phyloP scores from a whole-genome alignment of 805 yeast species.

The Metschnikowia colocasiae region DNA sequence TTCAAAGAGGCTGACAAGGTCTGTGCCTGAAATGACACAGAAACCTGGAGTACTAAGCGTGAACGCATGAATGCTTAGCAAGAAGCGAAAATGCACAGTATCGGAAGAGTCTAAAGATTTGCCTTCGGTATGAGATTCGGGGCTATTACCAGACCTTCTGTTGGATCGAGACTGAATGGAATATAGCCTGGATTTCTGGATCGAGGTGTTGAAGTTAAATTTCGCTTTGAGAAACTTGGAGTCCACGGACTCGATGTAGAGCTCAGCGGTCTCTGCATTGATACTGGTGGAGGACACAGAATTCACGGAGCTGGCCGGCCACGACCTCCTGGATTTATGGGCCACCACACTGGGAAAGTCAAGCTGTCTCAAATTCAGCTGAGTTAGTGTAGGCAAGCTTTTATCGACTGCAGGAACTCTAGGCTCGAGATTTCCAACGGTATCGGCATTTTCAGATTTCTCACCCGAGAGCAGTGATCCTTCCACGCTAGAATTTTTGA shows the following conservation, averaged over 20 bases:
- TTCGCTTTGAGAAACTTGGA: conserved; percentile 12
- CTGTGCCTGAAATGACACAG: conserved; percentile 11
- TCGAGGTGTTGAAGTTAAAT: conserved; percentile 16
- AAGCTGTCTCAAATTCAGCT: conserved; percentile 2
- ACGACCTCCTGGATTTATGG: not conserved
- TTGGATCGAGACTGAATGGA: not conserved
- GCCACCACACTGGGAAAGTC: not conserved
- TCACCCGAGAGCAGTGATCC: not conserved
- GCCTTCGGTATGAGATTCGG: not conserved
- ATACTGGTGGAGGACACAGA: conserved; percentile 1
- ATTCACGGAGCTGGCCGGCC: conserved; percentile 3
- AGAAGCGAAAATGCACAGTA: conserved; percentile 12
- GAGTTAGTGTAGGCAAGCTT: conserved; percentile 3
- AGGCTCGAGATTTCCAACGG: not conserved
- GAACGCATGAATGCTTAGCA: conserved; percentile 17
- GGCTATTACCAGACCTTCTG: not conserved
- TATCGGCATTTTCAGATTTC: not conserved
- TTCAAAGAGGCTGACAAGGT: conserved; percentile 24
- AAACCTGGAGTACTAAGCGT: conserved; percentile 19
- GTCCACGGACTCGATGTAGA: conserved; percentile 10
- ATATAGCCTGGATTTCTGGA: conserved; percentile 6
- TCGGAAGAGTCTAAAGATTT: conserved; percentile 9
- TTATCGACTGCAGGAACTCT: not conserved
- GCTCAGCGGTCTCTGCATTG: conserved; percentile 1
- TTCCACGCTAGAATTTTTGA: not conserved